Conservation (phyloP, 495 filamentous ascomycete genomes). For the Lepidopterella palustris region DNA sequence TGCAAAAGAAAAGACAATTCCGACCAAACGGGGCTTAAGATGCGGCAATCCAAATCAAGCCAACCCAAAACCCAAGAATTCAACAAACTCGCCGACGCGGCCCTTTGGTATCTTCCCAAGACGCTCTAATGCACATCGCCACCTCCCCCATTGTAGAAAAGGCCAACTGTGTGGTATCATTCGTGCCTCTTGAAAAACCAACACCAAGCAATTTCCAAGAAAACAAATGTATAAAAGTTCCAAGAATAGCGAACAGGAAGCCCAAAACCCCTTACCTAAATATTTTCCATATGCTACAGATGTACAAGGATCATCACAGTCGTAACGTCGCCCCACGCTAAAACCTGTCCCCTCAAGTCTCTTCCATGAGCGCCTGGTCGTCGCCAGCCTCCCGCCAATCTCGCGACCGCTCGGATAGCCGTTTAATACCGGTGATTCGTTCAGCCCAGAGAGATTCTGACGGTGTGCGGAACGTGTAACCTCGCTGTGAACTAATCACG, state of each 20-base stretch:
- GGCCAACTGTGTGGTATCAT: slow-evolving; percentile 7
- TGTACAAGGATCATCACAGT: slow-evolving; percentile 17
- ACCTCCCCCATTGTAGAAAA: background rate
- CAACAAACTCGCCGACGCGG: background rate
- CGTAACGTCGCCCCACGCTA: background rate
- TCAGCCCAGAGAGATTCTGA: slow-evolving; percentile 81
- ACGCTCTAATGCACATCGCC: background rate
- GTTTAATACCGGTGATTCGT: slow-evolving; percentile 68
- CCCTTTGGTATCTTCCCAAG: background rate
- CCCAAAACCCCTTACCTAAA: background rate
- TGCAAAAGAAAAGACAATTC: too few relatives aligned
- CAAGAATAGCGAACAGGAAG: background rate
- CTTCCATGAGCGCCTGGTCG: slow-evolving; percentile 75
- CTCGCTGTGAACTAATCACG: slow-evolving; percentile 89
- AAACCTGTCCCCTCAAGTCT: slow-evolving; percentile 35
- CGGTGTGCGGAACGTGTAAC: slow-evolving; percentile 85
- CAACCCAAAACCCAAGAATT: background rate
- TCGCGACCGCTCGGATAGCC: slow-evolving; percentile 67
- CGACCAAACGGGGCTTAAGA: background rate
- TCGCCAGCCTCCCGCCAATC: slow-evolving; percentile 84
- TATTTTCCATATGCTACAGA: slow-evolving; percentile 13
- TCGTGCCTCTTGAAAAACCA: background rate
- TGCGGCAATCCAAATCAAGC: background rate
- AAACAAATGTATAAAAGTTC: background rate
- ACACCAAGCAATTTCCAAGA: background rate